Evolutionary conservation across 2,329 filamentous ascomycete species (phyloP).

Genomic region (Pseudogymnoascus sp.): DNA sequence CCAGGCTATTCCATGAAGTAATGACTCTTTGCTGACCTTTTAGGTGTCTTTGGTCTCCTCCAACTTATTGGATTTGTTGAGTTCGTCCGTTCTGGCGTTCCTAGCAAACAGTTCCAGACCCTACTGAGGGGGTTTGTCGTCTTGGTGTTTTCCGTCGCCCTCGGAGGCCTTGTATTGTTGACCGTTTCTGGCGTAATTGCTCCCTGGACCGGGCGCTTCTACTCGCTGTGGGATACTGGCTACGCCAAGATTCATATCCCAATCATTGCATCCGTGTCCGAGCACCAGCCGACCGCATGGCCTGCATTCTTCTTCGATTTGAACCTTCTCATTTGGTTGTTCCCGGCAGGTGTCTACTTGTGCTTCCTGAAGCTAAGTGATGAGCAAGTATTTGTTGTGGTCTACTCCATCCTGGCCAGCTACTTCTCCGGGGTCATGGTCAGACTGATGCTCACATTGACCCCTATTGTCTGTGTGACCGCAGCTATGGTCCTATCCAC

Average conservation of each 20-base stretch:
- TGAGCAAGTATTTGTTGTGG: slow-evolving; percentile 96
- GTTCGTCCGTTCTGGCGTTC: slow-evolving; percentile 80
- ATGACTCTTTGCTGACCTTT: slow-evolving; percentile 17
- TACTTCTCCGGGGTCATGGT: slow-evolving; percentile 99
- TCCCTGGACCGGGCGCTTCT: slow-evolving; percentile 97
- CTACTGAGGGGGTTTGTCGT: slow-evolving; percentile 73
- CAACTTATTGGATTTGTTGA: slow-evolving; percentile 91
- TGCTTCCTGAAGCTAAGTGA: slow-evolving; percentile 92
- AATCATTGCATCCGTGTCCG: slow-evolving; percentile 98
- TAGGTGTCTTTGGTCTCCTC: slow-evolving; percentile 89
- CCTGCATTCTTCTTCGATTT: slow-evolving; percentile 99
- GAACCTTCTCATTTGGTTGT: slow-evolving; percentile 97
- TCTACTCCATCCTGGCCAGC: slow-evolving; percentile 92
- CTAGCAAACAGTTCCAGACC: slow-evolving; percentile 88
- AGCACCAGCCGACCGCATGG: slow-evolving; percentile 98
- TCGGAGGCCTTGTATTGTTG: slow-evolving; percentile 73
- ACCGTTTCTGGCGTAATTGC: slow-evolving; percentile 88
- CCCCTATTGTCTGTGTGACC: slow-evolving; percentile 90
- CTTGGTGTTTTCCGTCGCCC: slow-evolving; percentile 63
- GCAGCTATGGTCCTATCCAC: slow-evolving; percentile 83
- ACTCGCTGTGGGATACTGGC: slow-evolving; percentile 96
- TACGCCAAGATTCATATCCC: slow-evolving; percentile 99
- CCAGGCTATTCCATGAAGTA: background rate
- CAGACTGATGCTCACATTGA: slow-evolving; percentile 94
- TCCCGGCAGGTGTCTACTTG: slow-evolving; percentile 96